A percentile compares a stretch with the other conserved stretches of the same genome.
These are phyloP conservation scores for Picea sitchensis DNA, from an alignment of 75 land plant genomes.

Conservation along the genomic window DNA sequence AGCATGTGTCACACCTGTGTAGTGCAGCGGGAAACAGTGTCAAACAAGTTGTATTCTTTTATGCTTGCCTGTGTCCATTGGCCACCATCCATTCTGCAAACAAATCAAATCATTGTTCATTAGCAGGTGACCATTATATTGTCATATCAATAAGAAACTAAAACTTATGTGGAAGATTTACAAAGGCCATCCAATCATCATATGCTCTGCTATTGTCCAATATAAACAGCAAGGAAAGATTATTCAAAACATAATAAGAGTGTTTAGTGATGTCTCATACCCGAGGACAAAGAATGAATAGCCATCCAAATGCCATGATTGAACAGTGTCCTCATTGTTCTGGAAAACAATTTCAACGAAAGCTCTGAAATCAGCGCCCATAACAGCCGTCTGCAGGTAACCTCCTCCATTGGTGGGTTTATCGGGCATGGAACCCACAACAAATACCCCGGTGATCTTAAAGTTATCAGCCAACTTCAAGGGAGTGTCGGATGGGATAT, in stretches of 20 bases:
- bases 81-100: constrained; percentile 82
- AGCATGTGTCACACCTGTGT: constrained; percentile 43
- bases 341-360: constrained; percentile 82
- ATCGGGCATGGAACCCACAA: constrained; percentile 59
- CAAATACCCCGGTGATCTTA: constrained; percentile 70
- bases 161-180: too few species aligned
- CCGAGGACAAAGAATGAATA: constrained; percentile 87
- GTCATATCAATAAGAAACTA: too few species aligned
- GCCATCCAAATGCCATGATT: constrained; percentile 90
- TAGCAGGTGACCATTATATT: too few species aligned
- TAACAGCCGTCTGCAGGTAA: constrained; percentile 58
- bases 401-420: constrained; percentile 42
- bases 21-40: constrained; percentile 79
- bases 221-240: too few species aligned
- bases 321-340: constrained; percentile 63
- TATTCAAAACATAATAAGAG: too few species aligned
- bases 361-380: constrained; percentile 55
- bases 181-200: too few species aligned
- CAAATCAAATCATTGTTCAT: neutral
- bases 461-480: constrained; percentile 80
- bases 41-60: constrained; percentile 61
- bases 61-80: constrained; percentile 64
- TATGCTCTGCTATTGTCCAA: neutral
- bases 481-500: constrained; percentile 64
- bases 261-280: constrained; percentile 24